A percentile compares a stretch with the other conserved stretches of the same genome.
Conservation (phyloP, 2,329 filamentous ascomycete genomes). For the Emmonsiellopsis sp. region DNA sequence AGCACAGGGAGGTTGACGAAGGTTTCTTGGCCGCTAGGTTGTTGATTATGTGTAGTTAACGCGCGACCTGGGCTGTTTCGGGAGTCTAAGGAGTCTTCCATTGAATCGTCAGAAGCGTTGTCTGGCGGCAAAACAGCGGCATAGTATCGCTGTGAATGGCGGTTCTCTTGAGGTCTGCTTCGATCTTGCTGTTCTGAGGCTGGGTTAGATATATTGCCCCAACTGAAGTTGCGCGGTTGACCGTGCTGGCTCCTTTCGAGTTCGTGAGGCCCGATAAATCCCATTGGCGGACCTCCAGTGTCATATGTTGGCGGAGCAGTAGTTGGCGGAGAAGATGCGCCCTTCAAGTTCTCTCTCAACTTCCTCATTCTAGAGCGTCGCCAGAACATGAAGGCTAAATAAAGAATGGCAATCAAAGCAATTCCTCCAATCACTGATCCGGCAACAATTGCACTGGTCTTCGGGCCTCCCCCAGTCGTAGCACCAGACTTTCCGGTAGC, state of each 20-base stretch:
- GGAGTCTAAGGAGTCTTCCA: background rate
- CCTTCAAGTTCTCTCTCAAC: background rate
- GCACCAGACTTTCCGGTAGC: slow-evolving; percentile 1
- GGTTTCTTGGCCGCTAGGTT: background rate
- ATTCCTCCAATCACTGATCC: slow-evolving; percentile 11
- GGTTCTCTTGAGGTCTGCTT: background rate
- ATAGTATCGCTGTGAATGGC: slow-evolving; percentile 4
- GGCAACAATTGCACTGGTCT: slow-evolving; percentile 8
- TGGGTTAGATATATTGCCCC: background rate
- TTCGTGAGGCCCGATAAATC: background rate
- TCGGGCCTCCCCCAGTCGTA: slow-evolving; percentile 1
- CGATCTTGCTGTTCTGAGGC: background rate
- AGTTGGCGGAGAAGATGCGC: background rate
- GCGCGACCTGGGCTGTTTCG: background rate
- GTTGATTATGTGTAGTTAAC: background rate
- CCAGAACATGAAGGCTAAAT: slow-evolving; percentile 10
- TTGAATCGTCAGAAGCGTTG: background rate
- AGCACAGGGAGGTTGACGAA: background rate
- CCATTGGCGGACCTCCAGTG: background rate
- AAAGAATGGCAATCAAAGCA: slow-evolving; percentile 8
- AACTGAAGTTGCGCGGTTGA: background rate
- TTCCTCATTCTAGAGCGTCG: slow-evolving; percentile 5
- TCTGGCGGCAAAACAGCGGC: background rate
- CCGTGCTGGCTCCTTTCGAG: background rate
- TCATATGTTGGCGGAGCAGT: background rate